Percentiles rank a stretch among this genome's conserved stretches.
phyloP scores from a whole-genome alignment of 2,329 filamentous ascomycete species.

The Fusarium sublunatum region DNA sequence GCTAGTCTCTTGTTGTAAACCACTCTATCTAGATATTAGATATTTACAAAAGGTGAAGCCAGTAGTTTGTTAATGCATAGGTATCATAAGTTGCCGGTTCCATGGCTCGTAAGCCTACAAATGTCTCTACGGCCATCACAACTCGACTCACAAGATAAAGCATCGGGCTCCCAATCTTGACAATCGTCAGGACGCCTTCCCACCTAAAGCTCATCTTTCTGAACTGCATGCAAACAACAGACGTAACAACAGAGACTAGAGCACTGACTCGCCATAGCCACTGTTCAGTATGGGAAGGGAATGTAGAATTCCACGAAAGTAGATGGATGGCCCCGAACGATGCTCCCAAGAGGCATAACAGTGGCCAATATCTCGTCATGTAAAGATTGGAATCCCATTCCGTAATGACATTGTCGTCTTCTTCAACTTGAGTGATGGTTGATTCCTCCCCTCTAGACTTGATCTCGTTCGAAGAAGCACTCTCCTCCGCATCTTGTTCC shows the following conservation, averaged over 20 bases:
- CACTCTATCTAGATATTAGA: neutral
- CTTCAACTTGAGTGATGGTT: neutral
- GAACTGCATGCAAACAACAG: conserved; percentile 18
- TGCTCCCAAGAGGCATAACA: conserved; percentile 21
- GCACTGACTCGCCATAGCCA: conserved; percentile 24
- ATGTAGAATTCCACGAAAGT: conserved; percentile 20
- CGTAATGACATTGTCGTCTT: conserved; percentile 5
- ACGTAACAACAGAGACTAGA: conserved; percentile 8
- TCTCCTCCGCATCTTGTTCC: neutral
- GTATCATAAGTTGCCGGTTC: conserved; percentile 16
- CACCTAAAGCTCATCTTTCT: conserved; percentile 18
- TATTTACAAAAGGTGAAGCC: conserved; percentile 15
- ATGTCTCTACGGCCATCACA: conserved; percentile 22
- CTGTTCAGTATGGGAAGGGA: conserved; percentile 15
- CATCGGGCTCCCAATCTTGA: conserved; percentile 17
- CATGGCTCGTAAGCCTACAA: conserved; percentile 21
- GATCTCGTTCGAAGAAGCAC: neutral
- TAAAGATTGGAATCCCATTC: conserved; percentile 22
- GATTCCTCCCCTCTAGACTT: neutral
- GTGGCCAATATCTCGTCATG: conserved; percentile 27
- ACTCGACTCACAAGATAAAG: conserved; percentile 25
- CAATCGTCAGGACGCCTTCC: conserved; percentile 8
- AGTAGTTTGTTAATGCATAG: conserved; percentile 14
- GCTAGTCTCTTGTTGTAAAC: no score
- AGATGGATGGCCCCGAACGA: conserved; percentile 24